These are phyloP conservation scores for Kwoniella sp. DNA, from an alignment of 768 basidiomycete genomes.

Conservation along the genomic window DNA sequence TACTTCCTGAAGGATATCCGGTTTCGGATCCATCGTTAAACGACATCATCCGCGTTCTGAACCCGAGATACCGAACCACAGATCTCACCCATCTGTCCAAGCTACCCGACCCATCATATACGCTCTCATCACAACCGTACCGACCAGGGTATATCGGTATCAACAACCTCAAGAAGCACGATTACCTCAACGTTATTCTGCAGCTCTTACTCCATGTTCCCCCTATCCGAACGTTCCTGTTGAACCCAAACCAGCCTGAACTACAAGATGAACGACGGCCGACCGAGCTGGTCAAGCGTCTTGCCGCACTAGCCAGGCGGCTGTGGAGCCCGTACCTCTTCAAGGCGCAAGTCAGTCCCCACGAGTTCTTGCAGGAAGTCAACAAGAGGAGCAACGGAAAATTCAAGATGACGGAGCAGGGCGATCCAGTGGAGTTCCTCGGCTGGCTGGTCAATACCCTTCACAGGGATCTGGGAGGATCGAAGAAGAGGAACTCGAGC, in stretches of 20 bases:
- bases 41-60: slow-evolving; percentile 86
- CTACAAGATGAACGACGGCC: slow-evolving; percentile 34
- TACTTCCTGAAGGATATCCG: slow-evolving; percentile 92
- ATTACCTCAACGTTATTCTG: slow-evolving; percentile 95
- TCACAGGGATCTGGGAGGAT: slow-evolving; percentile 90
- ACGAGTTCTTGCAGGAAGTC: slow-evolving; percentile 97
- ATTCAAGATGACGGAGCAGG: slow-evolving; percentile 88
- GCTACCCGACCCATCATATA: slow-evolving; percentile 63
- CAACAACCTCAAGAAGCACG: slow-evolving; percentile 96
- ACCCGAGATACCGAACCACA: slow-evolving; percentile 75
- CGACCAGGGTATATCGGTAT: slow-evolving; percentile 90
- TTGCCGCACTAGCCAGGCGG: slow-evolving; percentile 82
- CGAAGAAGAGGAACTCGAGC: slow-evolving; percentile 84
- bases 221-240: slow-evolving; percentile 77
- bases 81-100: slow-evolving; percentile 54
- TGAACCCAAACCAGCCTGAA: slow-evolving; percentile 44
- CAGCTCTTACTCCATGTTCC: slow-evolving; percentile 87
- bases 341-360: slow-evolving; percentile 98
- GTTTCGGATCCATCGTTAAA: slow-evolving; percentile 95
- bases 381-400: slow-evolving; percentile 80
- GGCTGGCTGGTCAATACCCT: slow-evolving; percentile 91
- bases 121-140: slow-evolving; percentile 75
- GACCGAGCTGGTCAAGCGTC: slow-evolving; percentile 80
- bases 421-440: slow-evolving; percentile 93
- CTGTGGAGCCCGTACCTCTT: slow-evolving; percentile 94